Evolutionary conservation across 805 yeast genomes (phyloP).

Genomic region (Pichia cephalocereana): DNA sequence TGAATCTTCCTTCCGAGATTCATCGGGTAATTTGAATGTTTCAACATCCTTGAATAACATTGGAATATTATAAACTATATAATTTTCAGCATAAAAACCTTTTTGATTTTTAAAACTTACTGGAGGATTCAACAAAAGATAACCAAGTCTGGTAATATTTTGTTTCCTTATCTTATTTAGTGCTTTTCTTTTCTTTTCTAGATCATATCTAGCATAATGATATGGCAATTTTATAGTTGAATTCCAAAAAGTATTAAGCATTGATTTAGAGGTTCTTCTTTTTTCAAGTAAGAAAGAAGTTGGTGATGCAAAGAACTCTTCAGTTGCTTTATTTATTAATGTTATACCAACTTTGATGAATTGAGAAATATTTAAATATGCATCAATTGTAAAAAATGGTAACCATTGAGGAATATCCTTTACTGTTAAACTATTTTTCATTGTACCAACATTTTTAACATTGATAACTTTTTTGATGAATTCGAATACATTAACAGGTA

Average conservation of each 20-base stretch:
- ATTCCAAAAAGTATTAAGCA: conserved; percentile 16
- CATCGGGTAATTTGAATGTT: no score
- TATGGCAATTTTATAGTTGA: conserved; percentile 31
- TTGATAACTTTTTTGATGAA: conserved; percentile 14
- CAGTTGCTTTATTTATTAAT: conserved; percentile 10
- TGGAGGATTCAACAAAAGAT: conserved; percentile 27
- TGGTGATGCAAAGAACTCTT: conserved; percentile 16
- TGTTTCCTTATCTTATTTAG: conserved; percentile 16
- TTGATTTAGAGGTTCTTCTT: conserved; percentile 11
- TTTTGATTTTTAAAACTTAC: neutral
- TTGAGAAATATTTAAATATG: neutral
- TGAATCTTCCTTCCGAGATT: no score
- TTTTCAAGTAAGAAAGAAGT: conserved; percentile 18
- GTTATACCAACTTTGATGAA: neutral
- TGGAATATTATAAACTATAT: no score
- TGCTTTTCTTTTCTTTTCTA: conserved; percentile 16
- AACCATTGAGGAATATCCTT: conserved; percentile 13
- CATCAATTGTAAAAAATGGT: conserved; percentile 7
- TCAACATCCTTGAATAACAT: neutral
- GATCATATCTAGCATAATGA: conserved; percentile 23
- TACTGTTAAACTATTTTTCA: neutral
- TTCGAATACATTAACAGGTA: conserved; percentile 21
- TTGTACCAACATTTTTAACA: neutral
- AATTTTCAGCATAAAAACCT: no score
- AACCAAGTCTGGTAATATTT: conserved; percentile 31